Percentiles rank a stretch among this genome's conserved stretches.
Evolutionary conservation across 2,329 filamentous ascomycete species (phyloP).

Genomic region (Ceratocystis papillata): DNA sequence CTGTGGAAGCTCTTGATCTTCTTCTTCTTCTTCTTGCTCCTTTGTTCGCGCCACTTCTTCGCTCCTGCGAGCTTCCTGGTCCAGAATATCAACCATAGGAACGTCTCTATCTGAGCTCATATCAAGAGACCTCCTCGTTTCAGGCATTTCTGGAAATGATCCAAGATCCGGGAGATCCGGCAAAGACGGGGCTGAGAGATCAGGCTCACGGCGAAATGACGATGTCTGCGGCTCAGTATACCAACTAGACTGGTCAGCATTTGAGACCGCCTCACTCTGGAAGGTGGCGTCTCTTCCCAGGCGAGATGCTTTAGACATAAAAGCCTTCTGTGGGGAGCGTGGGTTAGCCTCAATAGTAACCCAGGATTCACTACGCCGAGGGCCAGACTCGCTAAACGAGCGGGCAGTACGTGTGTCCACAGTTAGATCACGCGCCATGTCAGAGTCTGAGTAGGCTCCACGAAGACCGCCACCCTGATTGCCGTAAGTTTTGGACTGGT

Average conservation of each 20-base stretch:
- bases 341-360: slow-evolving; percentile 20
- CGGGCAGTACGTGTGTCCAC: slow-evolving; percentile 3
- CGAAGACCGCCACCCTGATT: slow-evolving; percentile 10
- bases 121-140: slow-evolving; percentile 1
- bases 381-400: slow-evolving; percentile 14
- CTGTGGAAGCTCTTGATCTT: slow-evolving; percentile 16
- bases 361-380: slow-evolving; percentile 21
- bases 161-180: slow-evolving; percentile 20
- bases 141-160: slow-evolving; percentile 13
- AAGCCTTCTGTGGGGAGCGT: slow-evolving; percentile 19
- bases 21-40: slow-evolving; percentile 2
- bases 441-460: slow-evolving; percentile 17
- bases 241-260: slow-evolving; percentile 21
- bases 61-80: slow-evolving; percentile 1
- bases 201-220: slow-evolving; percentile 2
- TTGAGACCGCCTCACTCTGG: slow-evolving; percentile 1
- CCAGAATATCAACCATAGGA: slow-evolving; percentile 18
- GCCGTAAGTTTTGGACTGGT: slow-evolving; percentile 6
- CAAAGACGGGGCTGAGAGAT: slow-evolving; percentile 17
- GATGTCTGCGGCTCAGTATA: slow-evolving; percentile 20
- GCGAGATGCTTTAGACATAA: neutral
- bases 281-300: slow-evolving; percentile 18
- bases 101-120: slow-evolving; percentile 12
- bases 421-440: slow-evolving; percentile 17
- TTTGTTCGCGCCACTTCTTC: neutral